These are phyloP conservation scores for Hericium alpestre DNA, from an alignment of 768 basidiomycete genomes.

Conservation along the genomic window DNA sequence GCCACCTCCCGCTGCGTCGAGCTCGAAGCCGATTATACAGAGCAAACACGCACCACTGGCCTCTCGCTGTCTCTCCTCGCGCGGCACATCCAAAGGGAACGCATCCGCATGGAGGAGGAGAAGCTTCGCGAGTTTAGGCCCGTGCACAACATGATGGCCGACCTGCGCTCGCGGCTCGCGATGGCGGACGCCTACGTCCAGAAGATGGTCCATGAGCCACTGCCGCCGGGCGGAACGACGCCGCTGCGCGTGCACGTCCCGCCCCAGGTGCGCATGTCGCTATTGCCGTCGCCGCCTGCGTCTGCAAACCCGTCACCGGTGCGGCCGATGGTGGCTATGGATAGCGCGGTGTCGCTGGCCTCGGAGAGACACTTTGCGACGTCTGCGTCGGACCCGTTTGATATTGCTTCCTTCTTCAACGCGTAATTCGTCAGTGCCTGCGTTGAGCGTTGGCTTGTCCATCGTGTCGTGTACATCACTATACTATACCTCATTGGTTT, in stretches of 20 bases:
- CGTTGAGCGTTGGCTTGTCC: neutral
- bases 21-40: neutral
- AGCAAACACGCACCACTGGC: neutral
- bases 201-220: neutral
- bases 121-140: neutral
- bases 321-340: neutral
- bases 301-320: neutral
- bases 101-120: neutral
- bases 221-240: neutral
- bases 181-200: neutral
- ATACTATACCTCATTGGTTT: neutral
- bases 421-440: too few species aligned
- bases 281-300: neutral
- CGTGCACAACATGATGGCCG: neutral
- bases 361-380: too few species aligned
- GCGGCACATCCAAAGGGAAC: neutral
- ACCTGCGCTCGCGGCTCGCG: conserved; percentile 1
- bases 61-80: neutral
- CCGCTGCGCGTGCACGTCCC: neutral
- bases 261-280: neutral
- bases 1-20: neutral
- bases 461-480: neutral
- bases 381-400: too few species aligned
- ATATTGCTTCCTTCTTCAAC: too few species aligned
- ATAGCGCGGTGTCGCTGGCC: too few species aligned